These are phyloP conservation scores for Spizellomyces sp. DNA, from an alignment of 192 early-diverging fungal species.

Conservation along the genomic window DNA sequence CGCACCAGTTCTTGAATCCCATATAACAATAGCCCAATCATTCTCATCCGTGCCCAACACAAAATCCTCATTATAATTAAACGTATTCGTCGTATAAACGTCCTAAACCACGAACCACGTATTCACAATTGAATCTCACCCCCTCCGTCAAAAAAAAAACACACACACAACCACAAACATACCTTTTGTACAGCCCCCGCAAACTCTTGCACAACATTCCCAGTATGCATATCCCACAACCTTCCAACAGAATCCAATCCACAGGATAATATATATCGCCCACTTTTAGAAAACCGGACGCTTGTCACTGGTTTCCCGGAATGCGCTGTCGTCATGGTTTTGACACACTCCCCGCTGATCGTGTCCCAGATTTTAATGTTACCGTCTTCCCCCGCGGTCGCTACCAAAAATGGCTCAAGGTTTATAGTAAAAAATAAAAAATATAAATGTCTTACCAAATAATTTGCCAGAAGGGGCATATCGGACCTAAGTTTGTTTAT, in stretches of 20 bases:
- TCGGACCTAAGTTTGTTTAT: slow-evolving; percentile 51
- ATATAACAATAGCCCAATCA: slow-evolving; percentile 27
- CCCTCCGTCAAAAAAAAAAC: not conserved
- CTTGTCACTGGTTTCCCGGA: slow-evolving; percentile 70
- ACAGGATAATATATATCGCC: slow-evolving; percentile 74
- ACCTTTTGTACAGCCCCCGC: slow-evolving; percentile 63
- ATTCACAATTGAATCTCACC: too few species aligned
- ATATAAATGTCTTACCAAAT: slow-evolving; percentile 54
- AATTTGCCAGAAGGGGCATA: slow-evolving; percentile 71
- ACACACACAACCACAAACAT: not conserved
- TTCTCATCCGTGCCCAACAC: slow-evolving; percentile 32
- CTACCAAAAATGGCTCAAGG: too few species aligned
- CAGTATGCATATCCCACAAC: slow-evolving; percentile 84
- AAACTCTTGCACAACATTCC: slow-evolving; percentile 71
- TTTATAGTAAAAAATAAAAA: not conserved
- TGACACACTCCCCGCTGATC: slow-evolving; percentile 72
- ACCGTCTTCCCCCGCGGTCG: slow-evolving; percentile 81
- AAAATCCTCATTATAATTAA: slow-evolving; percentile 40
- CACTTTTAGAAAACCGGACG: slow-evolving; percentile 75
- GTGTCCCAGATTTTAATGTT: slow-evolving; percentile 86
- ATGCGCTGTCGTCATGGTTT: slow-evolving; percentile 79
- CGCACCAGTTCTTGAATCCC: slow-evolving; percentile 41
- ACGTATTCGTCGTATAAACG: slow-evolving; percentile 27
- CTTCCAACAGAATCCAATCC: slow-evolving; percentile 75
- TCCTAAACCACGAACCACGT: slow-evolving; percentile 8